Conservation (phyloP, 176 grass and related monocot species). For the Pharus latifolius region DNA sequence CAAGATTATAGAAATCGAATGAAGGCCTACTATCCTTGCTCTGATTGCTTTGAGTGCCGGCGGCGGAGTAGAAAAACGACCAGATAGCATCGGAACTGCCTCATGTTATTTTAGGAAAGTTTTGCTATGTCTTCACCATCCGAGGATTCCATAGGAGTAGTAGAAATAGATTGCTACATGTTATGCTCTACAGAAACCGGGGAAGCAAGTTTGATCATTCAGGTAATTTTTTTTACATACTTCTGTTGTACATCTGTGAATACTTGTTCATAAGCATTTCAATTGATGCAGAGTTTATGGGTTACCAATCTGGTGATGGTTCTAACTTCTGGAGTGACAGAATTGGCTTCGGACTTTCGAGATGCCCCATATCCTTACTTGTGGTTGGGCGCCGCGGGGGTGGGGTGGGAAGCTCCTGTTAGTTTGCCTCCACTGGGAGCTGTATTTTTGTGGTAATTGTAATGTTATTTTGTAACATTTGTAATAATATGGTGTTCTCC, state of each 20-base stretch:
- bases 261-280: neutral
- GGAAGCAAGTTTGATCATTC: neutral
- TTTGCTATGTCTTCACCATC: neutral
- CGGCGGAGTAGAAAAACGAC: slow-evolving; percentile 42
- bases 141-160: neutral
- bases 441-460: too few species aligned
- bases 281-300: neutral
- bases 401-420: too few species aligned
- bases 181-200: neutral
- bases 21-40: slow-evolving; percentile 55
- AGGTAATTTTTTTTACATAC: neutral
- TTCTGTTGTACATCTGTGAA: neutral
- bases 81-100: slow-evolving; percentile 31
- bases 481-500: too few species aligned
- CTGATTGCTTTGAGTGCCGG: slow-evolving; percentile 87
- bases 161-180: neutral
- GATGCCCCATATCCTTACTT: too few species aligned
- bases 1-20: slow-evolving; percentile 12
- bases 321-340: too few species aligned
- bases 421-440: too few species aligned
- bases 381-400: too few species aligned
- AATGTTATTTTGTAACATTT: too few species aligned
- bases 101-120: neutral
- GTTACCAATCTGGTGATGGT: neutral
- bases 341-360: too few species aligned